Evolutionary conservation across 495 filamentous ascomycete genomes (phyloP).

Genomic region (Evernia prunastri): DNA sequence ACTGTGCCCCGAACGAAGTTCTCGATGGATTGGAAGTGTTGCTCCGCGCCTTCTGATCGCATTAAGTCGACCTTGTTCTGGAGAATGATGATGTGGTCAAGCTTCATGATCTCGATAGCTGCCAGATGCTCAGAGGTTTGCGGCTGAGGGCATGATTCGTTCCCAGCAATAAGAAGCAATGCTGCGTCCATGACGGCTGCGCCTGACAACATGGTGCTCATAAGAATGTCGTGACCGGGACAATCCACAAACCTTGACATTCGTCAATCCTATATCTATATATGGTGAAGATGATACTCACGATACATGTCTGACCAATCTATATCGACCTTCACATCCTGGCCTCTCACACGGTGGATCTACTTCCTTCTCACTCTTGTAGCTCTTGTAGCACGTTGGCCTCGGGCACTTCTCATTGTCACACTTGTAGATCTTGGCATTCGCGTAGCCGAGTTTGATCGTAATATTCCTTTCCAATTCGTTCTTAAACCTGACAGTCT

Average conservation of each 20-base stretch:
- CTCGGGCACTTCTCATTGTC: conserved; percentile 84
- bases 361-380: conserved; percentile 96
- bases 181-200: conserved; percentile 99
- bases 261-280: conserved; percentile 20
- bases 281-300: conserved; percentile 41
- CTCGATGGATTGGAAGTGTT: conserved; percentile 90
- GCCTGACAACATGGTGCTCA: conserved; percentile 99
- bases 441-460: conserved; percentile 98
- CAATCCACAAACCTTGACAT: conserved; percentile 81
- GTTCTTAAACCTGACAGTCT: conserved; percentile 99
- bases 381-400: conserved; percentile 93
- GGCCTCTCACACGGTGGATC: conserved; percentile 92
- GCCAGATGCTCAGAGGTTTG: conserved; percentile 98
- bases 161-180: conserved; percentile 91
- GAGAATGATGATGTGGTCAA: conserved; percentile 95
- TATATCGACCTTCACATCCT: conserved; percentile 78
- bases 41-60: conserved; percentile 82
- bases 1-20: conserved; percentile 98
- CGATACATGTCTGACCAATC: conserved; percentile 81
- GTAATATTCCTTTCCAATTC: conserved; percentile 98
- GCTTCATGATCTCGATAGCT: conserved; percentile 98
- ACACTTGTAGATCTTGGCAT: conserved; percentile 99
- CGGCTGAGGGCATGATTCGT: conserved; percentile 98
- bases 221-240: conserved; percentile 99
- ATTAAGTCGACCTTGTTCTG: conserved; percentile 99